Base-by-base conservation (phyloP, 2,329 filamentous ascomycete species). In the Penicillium corylophilum region DNA sequence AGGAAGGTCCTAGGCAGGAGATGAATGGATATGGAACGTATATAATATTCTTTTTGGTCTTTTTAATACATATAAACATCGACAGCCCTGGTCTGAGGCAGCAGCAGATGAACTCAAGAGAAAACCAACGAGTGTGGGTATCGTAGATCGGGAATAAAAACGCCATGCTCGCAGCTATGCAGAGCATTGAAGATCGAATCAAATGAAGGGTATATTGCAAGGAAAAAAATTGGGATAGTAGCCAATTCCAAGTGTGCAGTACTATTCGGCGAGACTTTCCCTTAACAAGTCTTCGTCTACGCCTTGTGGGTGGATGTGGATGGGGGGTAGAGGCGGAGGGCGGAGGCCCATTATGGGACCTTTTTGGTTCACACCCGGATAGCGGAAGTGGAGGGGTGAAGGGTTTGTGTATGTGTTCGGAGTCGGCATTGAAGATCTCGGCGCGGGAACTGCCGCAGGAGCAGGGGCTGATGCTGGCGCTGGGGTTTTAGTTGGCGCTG, bases 351-450 rank as follows among this genome's bases (percentile, higher is more conserved):
- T 83, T 39, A 94, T 86, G 0, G 83, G 79, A 0, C 89, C 89
- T 1, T 82, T 79, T 66, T 93, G 89, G 63, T 94, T 94, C 65
- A 94, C 90, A 0, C 89, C 89, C 1, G 88, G 82, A 4, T 81
- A 72, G 39, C 89, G 78, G 39, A 69, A 70, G 13, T 60, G 54
- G 39, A 65, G 50, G 74, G 84, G 88, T 83, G 1, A 79, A 76
- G 88, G 86, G 61, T 89, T 89, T 67, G 88, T 86, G 0, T 85
- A 86, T 7, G 82, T 2, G 7, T 28, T 9, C 3, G 9, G 26
- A 10, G 26, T 42, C 83, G 78, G 28, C 5, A 50, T 52, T 6
- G 56, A 38, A 31, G n/a, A 28, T 28, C 26, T 36, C 8, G 33
- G 33, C n/a, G n/a, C 6, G 18, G 16, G 9, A 36, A 9, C 33